These are phyloP conservation scores for Metschnikowia arizonensis DNA, from an alignment of 805 yeast genomes.

Conservation along the genomic window DNA sequence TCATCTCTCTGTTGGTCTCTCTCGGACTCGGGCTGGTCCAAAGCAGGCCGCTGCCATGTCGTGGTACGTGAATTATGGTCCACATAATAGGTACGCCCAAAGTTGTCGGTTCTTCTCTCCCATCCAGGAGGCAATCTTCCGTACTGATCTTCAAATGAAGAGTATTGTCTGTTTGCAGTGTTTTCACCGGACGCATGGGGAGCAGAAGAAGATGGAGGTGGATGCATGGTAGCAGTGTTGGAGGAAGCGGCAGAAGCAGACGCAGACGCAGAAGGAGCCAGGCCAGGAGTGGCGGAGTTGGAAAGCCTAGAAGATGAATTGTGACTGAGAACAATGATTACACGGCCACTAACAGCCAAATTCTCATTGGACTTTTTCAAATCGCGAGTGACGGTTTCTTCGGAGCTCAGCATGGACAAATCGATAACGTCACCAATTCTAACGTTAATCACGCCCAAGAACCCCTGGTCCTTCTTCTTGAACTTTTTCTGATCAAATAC, in stretches of 20 bases:
- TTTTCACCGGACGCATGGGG: slow-evolving; percentile 1
- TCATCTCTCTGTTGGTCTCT: slow-evolving; percentile 58
- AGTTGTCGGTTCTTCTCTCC: slow-evolving; percentile 97
- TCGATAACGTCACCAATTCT: slow-evolving; percentile 87
- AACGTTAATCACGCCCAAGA: slow-evolving; percentile 91
- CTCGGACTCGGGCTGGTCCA: slow-evolving; percentile 74
- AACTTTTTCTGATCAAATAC: slow-evolving; percentile 96
- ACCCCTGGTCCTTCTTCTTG: slow-evolving; percentile 98
- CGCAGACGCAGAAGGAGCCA: slow-evolving; percentile 6
- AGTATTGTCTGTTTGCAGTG: slow-evolving; percentile 55
- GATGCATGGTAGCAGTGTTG: slow-evolving; percentile 13
- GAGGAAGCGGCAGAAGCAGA: slow-evolving; percentile 9
- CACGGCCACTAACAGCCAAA: slow-evolving; percentile 87
- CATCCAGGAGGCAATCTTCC: slow-evolving; percentile 98
- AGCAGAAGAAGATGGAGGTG: slow-evolving; percentile 6
- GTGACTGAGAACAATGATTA: slow-evolving; percentile 71
- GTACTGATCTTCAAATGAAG: slow-evolving; percentile 94
- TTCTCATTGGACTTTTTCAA: slow-evolving; percentile 88
- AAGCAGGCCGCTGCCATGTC: slow-evolving; percentile 96
- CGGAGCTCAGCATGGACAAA: slow-evolving; percentile 45
- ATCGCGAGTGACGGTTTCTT: slow-evolving; percentile 90
- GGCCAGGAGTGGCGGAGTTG: slow-evolving; percentile 6
- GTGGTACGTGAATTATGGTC: slow-evolving; percentile 97
- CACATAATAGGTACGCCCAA: slow-evolving; percentile 95
- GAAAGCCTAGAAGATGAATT: slow-evolving; percentile 17